Percentiles rank a stretch among this genome's conserved stretches.
These are phyloP conservation scores for Amoeboaphelidium protococcarum DNA, from an alignment of 371 early-diverging fungal species.

Conservation along the genomic window DNA sequence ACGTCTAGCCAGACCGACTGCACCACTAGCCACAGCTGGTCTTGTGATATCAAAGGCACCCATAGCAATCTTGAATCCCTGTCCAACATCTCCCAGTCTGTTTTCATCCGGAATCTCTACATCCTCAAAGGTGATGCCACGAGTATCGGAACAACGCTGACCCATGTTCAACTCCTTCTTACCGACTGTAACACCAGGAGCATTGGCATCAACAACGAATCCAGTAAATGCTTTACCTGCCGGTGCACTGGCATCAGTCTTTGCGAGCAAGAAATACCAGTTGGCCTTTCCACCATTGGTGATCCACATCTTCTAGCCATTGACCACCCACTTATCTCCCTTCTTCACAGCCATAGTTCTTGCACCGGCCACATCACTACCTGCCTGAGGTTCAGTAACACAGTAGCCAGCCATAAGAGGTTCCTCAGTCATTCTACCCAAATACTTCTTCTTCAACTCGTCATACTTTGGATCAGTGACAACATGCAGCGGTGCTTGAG, in stretches of 20 bases:
- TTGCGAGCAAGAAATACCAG: constrained; percentile 93
- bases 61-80: constrained; percentile 93
- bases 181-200: constrained; percentile 64
- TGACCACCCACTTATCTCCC: constrained; percentile 16
- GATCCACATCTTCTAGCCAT: constrained; percentile 37
- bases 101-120: constrained; percentile 73
- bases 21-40: constrained; percentile 69
- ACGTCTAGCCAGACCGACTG: constrained; percentile 70
- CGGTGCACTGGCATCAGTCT: constrained; percentile 30
- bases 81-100: constrained; percentile 28
- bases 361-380: constrained; percentile 22
- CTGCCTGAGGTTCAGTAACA: constrained; percentile 37
- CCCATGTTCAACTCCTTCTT: constrained; percentile 95
- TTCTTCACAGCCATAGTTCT: constrained; percentile 21
- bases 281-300: constrained; percentile 90
- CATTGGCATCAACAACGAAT: constrained; percentile 76
- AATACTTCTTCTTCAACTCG: constrained; percentile 58
- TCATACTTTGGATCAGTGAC: constrained; percentile 69
- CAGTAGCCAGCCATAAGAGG: constrained; percentile 81
- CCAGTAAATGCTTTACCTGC: constrained; percentile 83
- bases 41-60: constrained; percentile 86
- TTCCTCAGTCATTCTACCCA: constrained; percentile 77
- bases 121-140: constrained; percentile 82
- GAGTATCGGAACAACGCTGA: constrained; percentile 72
- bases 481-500: constrained; percentile 71